Percentiles rank a stretch among this genome's conserved stretches.
Evolutionary conservation across 331 rosid genomes (phyloP).

Genomic region (Cydonia oblonga): DNA sequence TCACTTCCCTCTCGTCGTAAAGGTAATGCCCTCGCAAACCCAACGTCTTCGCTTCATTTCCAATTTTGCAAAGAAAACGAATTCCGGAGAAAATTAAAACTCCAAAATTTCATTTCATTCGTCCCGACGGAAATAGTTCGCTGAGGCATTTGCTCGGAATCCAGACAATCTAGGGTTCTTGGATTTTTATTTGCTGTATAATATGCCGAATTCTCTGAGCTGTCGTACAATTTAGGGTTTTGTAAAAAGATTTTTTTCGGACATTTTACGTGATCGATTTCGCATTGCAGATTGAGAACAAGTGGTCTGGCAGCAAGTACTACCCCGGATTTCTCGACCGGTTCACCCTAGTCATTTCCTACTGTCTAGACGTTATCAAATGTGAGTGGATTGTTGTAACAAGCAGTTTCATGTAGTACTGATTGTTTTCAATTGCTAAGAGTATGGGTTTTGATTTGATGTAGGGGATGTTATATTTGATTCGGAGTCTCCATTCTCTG

Average conservation of each 20-base stretch:
- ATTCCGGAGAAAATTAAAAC: not conserved
- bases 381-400: constrained; percentile 25
- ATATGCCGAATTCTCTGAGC: not conserved
- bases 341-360: constrained; percentile 69
- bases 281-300: constrained; percentile 57
- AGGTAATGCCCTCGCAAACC: constrained; percentile 28
- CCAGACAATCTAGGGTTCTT: not conserved
- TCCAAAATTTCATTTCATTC: not conserved
- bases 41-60: constrained; percentile 1
- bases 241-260: not conserved
- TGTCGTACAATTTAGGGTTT: not conserved
- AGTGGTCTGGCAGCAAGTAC: constrained; percentile 72
- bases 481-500: constrained; percentile 50
- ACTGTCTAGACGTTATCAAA: constrained; percentile 59
- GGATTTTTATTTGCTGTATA: not conserved
- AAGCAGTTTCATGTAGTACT: not conserved
- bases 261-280: not conserved
- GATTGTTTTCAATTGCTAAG: not conserved
- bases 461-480: constrained; percentile 65
- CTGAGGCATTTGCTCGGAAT: too few relatives aligned
- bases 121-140: not conserved
- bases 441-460: not conserved
- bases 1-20: constrained; percentile 51
- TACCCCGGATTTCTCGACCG: constrained; percentile 51
- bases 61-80: not conserved